A percentile compares a stretch with the other conserved stretches of the same genome.
Evolutionary conservation across 768 basidiomycete genomes (phyloP).

Genomic region (Pholiota conissans): DNA sequence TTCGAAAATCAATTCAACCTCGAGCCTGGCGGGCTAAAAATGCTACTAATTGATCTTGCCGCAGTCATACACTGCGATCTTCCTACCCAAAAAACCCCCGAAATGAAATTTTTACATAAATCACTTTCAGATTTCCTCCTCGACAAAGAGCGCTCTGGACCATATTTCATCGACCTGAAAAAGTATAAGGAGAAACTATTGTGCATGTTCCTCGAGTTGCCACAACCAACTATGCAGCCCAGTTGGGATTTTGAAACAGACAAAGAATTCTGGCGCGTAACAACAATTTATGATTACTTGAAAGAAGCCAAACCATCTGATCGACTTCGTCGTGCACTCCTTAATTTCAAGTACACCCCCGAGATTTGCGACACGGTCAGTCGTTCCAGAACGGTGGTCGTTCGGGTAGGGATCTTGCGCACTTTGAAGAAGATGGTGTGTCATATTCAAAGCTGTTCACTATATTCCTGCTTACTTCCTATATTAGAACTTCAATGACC

Average conservation of each 20-base stretch:
- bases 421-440: no score
- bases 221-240: neutral
- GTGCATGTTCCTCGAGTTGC: neutral
- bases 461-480: no score
- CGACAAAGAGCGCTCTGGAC: neutral
- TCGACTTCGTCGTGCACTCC: no score
- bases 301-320: no score
- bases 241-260: neutral
- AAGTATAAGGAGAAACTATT: neutral
- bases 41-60: neutral
- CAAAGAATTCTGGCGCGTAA: no score
- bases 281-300: no score
- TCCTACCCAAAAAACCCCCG: neutral
- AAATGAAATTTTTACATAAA: slow-evolving; percentile 2
- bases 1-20: neutral
- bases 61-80: neutral
- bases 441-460: no score
- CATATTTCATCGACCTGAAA: neutral
- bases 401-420: no score
- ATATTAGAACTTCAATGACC: no score
- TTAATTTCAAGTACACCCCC: no score
- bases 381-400: no score
- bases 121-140: slow-evolving; percentile 7
- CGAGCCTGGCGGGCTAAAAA: neutral
- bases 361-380: no score